phyloP scores from a whole-genome alignment of 331 rosid species.

The Quercus tomentella region DNA sequence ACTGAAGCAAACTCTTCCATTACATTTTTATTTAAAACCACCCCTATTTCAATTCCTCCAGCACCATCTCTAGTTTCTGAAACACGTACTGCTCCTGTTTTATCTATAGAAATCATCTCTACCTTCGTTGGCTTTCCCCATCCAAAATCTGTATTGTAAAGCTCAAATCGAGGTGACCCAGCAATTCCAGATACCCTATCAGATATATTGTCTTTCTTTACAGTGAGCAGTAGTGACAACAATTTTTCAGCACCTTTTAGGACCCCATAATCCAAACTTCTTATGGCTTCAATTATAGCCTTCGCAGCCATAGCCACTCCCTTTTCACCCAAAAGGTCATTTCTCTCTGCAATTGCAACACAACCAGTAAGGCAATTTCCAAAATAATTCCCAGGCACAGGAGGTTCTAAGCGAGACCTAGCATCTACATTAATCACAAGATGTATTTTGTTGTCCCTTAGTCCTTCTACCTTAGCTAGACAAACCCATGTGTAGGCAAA shows the following conservation, averaged over 20 bases:
- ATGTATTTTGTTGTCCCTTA: not conserved
- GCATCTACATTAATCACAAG: constrained; percentile 7
- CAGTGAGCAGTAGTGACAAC: not conserved
- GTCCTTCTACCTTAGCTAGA: constrained; percentile 20
- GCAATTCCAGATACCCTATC: not conserved
- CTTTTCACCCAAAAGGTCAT: constrained; percentile 6
- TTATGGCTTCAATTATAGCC: constrained; percentile 12
- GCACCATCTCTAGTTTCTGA: constrained; percentile 27
- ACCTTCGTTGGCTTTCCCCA: constrained; percentile 45
- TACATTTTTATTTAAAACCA: constrained; percentile 13
- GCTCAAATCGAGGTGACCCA: constrained; percentile 38
- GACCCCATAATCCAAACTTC: not conserved
- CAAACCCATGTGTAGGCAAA: constrained; percentile 25
- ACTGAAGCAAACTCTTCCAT: constrained; percentile 30
- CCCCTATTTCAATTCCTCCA: constrained; percentile 34
- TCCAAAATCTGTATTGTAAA: constrained; percentile 37
- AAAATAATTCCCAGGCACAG: constrained; percentile 25
- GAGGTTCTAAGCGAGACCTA: constrained; percentile 29
- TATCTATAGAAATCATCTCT: constrained; percentile 30
- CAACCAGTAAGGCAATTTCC: constrained; percentile 33
- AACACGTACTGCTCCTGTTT: constrained; percentile 17
- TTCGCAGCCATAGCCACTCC: constrained; percentile 15
- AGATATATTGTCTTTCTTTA: too few species aligned
- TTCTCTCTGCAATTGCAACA: not conserved
- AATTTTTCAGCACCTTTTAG: constrained; percentile 11